Base-by-base conservation (phyloP, 495 filamentous ascomycete species). In the Aspergillus mulundensis region DNA sequence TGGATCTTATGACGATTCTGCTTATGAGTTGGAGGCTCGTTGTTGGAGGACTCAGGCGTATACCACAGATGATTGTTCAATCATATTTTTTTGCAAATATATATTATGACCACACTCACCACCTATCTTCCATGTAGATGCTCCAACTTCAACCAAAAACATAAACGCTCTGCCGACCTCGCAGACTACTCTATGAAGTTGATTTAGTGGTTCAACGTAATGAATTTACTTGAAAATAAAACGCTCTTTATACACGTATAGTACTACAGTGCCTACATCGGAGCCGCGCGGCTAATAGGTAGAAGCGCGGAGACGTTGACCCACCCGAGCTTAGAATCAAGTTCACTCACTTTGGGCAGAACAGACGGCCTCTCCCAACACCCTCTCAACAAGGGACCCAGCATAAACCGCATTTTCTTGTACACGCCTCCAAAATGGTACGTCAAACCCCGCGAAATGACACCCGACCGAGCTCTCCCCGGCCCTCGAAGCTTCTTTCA, bases 391-490 rank as follows among this genome's bases (percentile, higher is more conserved):
- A 41, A 40, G 48, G 25, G 57, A 55, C 53, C 45, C 58, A 39
- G 47, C 44, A 62, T 41, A 38, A 57, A 52, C 43, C 20, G 18
- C 45, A 43, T 44, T 44, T 18, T 25, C 54, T 55, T 53, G 47
- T 51, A 61, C 59, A 56, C 44, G 40, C 55, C 41, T 52, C 63
- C 60, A 74, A 42, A 49, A 75, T 75, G 72, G 72, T 75, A 59
- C 64, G 70, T 54, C 4, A 0, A 30, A 42, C 15, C 15, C 11
- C 20, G 3, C 36, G 11, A 41, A 51, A 20, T 11, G 19, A 19
- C 10, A 50, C 4, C 2, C 30, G 21, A 23, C 16, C 15, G 43
- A 23, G 32, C 10, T n/a, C 14, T 15, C 24, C 5, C n/a, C 41
- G 18, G 6, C 5, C 20, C 21, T 5, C 45, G n/a, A 48, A 36